A percentile compares a stretch with the other conserved stretches of the same genome.
These are phyloP conservation scores for Jamesozyma hellenica DNA, from an alignment of 805 yeast species.

Conservation along the genomic window DNA sequence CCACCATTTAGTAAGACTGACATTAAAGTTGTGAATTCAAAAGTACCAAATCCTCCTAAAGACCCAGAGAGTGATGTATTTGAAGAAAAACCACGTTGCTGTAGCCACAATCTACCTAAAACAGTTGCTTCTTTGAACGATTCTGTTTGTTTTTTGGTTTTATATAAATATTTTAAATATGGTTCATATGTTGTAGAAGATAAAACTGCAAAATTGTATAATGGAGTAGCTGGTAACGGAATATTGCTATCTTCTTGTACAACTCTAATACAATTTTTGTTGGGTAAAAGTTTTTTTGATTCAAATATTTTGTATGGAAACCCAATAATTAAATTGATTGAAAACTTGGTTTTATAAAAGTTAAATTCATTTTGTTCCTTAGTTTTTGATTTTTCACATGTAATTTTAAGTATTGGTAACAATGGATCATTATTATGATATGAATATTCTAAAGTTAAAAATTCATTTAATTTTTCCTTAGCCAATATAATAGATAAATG, in stretches of 20 bases:
- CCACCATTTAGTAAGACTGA: slow-evolving; percentile 80
- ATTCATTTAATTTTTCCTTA: slow-evolving; percentile 39
- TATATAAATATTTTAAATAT: slow-evolving; percentile 65
- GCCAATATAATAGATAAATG: slow-evolving; percentile 45
- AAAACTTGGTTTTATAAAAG: slow-evolving; percentile 58
- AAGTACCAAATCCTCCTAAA: slow-evolving; percentile 76
- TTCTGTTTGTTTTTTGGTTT: slow-evolving; percentile 64
- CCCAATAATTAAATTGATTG: slow-evolving; percentile 64
- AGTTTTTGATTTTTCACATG: too few relatives aligned
- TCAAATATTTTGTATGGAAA: slow-evolving; percentile 66
- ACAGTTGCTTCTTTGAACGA: slow-evolving; percentile 80
- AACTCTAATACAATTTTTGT: slow-evolving; percentile 72
- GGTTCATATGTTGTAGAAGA: slow-evolving; percentile 59
- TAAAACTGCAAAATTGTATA: slow-evolving; percentile 73
- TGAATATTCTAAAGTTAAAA: slow-evolving; percentile 47
- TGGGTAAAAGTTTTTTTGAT: slow-evolving; percentile 63
- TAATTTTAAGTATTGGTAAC: slow-evolving; percentile 62
- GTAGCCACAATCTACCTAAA: slow-evolving; percentile 81
- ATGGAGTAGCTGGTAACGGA: slow-evolving; percentile 54
- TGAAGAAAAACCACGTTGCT: slow-evolving; percentile 73
- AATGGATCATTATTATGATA: slow-evolving; percentile 67
- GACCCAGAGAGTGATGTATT: slow-evolving; percentile 42
- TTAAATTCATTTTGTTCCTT: slow-evolving; percentile 34
- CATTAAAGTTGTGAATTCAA: slow-evolving; percentile 76
- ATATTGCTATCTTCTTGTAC: slow-evolving; percentile 38